phyloP scores from a whole-genome alignment of 2,329 filamentous ascomycete species.

The Knoxdaviesia proteae region DNA sequence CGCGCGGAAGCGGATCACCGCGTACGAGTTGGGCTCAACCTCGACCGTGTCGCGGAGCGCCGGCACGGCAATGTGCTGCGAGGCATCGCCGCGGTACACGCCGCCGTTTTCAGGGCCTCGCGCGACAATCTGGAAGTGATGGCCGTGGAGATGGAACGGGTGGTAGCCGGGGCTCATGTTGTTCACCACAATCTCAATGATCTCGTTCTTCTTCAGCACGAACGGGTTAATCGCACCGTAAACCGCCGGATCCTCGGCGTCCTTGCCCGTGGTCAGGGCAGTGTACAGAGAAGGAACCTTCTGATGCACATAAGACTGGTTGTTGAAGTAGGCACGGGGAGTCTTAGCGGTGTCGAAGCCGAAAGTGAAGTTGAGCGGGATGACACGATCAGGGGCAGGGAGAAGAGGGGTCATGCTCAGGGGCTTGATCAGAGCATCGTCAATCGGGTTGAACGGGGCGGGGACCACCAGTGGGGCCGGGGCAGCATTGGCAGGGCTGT shows the following conservation, averaged over 20 bases:
- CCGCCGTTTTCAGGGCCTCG: slow-evolving; percentile 7
- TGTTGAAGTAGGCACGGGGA: slow-evolving; percentile 21
- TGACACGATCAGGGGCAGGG: slow-evolving; percentile 27
- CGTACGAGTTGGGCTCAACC: slow-evolving; percentile 23
- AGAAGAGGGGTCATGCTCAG: slow-evolving; percentile 20
- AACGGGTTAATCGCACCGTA: slow-evolving; percentile 22
- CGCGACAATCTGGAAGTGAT: slow-evolving; percentile 31
- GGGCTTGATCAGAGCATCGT: slow-evolving; percentile 55
- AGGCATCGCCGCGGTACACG: slow-evolving; percentile 12
- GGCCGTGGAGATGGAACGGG: slow-evolving; percentile 32
- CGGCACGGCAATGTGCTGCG: slow-evolving; percentile 12
- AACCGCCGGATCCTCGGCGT: slow-evolving; percentile 17
- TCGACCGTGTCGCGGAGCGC: slow-evolving; percentile 29
- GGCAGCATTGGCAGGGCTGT: slow-evolving; percentile 10
- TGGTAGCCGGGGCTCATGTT: slow-evolving; percentile 27
- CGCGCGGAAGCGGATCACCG: slow-evolving; percentile 22
- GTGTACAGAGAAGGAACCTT: slow-evolving; percentile 53
- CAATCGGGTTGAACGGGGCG: slow-evolving; percentile 43
- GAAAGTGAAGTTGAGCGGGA: slow-evolving; percentile 35
- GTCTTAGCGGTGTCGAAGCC: slow-evolving; percentile 39
- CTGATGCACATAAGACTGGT: slow-evolving; percentile 41
- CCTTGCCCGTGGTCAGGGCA: slow-evolving; percentile 31
- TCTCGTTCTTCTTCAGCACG: slow-evolving; percentile 15
- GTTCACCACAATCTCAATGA: slow-evolving; percentile 27
- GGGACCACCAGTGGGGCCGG: slow-evolving; percentile 12